Evolutionary conservation across 2,329 filamentous ascomycete species (phyloP).

Genomic region (Myriosclerotinia curreyana): DNA sequence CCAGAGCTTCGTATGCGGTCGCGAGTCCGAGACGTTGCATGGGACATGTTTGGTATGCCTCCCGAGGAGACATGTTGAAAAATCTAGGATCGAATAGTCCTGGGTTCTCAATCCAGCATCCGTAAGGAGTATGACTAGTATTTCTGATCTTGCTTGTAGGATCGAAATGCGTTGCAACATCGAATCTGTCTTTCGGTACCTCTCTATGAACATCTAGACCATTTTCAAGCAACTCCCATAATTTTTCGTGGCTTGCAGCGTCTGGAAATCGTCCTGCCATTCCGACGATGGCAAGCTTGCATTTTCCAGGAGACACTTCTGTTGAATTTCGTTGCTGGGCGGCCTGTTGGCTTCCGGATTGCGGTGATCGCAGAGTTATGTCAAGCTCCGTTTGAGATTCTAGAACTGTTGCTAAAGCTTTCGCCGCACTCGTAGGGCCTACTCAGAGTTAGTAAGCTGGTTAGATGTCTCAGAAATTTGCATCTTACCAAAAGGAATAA

Average conservation of each 20-base stretch:
- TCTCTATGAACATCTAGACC: slow-evolving; percentile 71
- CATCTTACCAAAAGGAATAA: slow-evolving; percentile 47
- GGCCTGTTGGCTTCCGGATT: background rate
- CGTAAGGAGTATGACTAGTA: slow-evolving; percentile 63
- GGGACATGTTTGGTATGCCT: slow-evolving; percentile 76
- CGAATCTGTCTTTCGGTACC: slow-evolving; percentile 68
- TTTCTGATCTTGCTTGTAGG: slow-evolving; percentile 70
- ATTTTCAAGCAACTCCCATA: slow-evolving; percentile 73
- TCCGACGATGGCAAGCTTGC: slow-evolving; percentile 70
- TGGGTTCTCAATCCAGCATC: slow-evolving; percentile 69
- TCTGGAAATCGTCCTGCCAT: slow-evolving; percentile 77
- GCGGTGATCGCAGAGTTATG: slow-evolving; percentile 4
- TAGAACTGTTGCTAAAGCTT: slow-evolving; percentile 12
- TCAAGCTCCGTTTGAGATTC: slow-evolving; percentile 21
- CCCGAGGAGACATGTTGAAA: slow-evolving; percentile 83
- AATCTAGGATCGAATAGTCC: slow-evolving; percentile 78
- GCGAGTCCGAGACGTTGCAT: slow-evolving; percentile 74
- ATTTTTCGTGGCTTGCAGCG: slow-evolving; percentile 65
- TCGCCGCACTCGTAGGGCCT: slow-evolving; percentile 50
- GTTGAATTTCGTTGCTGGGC: slow-evolving; percentile 10
- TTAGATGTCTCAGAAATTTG: background rate
- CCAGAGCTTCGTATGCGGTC: slow-evolving; percentile 77
- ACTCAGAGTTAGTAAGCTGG: slow-evolving; percentile 41
- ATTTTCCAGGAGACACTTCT: slow-evolving; percentile 19
- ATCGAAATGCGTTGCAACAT: slow-evolving; percentile 68